phyloP scores from a whole-genome alignment of 805 yeast genomes.

The Spencermartinsiella europaea region DNA sequence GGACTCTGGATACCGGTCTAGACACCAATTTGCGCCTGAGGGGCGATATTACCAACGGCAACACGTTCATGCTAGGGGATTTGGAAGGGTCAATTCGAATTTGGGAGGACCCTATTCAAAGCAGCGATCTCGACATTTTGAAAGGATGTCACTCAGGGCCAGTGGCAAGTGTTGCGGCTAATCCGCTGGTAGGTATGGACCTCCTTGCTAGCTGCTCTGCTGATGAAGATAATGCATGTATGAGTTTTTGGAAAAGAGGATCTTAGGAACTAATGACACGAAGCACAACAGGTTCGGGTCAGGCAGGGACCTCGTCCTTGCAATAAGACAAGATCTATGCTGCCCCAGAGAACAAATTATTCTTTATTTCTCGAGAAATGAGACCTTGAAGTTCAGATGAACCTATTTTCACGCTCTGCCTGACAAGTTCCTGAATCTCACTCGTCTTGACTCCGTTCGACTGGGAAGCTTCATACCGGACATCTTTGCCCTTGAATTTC shows the following conservation, averaged over 20 bases:
- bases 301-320: no score
- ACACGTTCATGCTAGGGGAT: not conserved
- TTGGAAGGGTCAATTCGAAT: not conserved
- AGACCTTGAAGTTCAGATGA: slow-evolving; percentile 26
- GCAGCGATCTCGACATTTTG: not conserved
- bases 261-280: no score
- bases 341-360: not conserved
- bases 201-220: slow-evolving; percentile 18
- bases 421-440: not conserved
- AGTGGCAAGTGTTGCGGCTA: slow-evolving; percentile 12
- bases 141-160: slow-evolving; percentile 2
- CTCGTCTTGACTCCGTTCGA: not conserved
- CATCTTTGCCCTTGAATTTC: not conserved
- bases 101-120: not conserved
- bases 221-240: not conserved
- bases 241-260: not conserved
- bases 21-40: not conserved
- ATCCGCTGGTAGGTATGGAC: slow-evolving; percentile 14
- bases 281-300: no score
- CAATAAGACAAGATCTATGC: no score
- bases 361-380: slow-evolving; percentile 22
- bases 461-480: not conserved
- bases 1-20: not conserved
- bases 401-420: slow-evolving; percentile 7
- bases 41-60: not conserved